These are phyloP conservation scores for Vigna nakashimae DNA, from an alignment of 306 rosid species.

Conservation along the genomic window DNA sequence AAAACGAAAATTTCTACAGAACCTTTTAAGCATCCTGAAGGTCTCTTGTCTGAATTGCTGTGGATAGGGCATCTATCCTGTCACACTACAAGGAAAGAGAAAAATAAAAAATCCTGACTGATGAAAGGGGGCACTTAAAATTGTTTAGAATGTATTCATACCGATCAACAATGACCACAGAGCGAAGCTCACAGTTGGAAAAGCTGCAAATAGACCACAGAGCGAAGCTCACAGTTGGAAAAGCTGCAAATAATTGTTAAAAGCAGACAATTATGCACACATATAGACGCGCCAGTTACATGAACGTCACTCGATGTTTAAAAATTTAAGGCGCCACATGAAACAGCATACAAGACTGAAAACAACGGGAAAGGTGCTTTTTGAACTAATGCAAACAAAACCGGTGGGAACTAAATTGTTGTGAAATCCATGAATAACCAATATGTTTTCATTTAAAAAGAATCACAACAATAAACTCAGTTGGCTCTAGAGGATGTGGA, in stretches of 20 bases:
- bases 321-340: not conserved
- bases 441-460: not conserved
- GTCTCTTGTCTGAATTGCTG: conserved; percentile 58
- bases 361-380: not conserved
- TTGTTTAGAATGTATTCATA: conserved; percentile 35
- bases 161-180: conserved; percentile 71
- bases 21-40: conserved; percentile 43
- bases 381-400: not conserved
- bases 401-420: not conserved
- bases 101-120: conserved; percentile 12
- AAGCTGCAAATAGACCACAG: conserved; percentile 75
- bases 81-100: conserved; percentile 51
- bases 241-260: conserved; percentile 64
- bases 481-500: not conserved
- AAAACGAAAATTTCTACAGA: conserved; percentile 9
- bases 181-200: conserved; percentile 78
- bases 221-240: conserved; percentile 78
- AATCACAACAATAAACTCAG: not conserved
- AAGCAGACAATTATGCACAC: conserved; percentile 22
- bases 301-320: not conserved
- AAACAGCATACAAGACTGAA: not conserved
- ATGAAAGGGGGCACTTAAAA: not conserved
- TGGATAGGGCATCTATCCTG: conserved; percentile 53
- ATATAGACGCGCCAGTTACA: not conserved
- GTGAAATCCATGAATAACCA: not conserved